Conservation (phyloP, 305 asterid species). For the Coffea humblotiana region DNA sequence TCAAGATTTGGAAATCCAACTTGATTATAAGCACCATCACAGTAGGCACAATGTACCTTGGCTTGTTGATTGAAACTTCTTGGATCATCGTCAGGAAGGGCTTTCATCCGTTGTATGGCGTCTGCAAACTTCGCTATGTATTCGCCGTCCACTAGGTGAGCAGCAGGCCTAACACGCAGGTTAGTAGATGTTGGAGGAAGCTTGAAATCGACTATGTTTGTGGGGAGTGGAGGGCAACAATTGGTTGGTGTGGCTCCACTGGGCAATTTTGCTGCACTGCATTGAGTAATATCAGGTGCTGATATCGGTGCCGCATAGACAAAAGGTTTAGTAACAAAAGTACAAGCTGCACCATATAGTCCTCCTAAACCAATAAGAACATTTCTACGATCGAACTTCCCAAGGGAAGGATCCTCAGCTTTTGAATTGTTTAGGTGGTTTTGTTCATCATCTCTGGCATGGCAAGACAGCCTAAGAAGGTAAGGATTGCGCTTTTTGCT, state of each 20-base stretch:
- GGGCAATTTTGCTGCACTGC: constrained; percentile 39
- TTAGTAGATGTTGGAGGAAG: constrained; percentile 32
- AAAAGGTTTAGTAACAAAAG: constrained; percentile 31
- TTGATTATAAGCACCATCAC: constrained; percentile 81
- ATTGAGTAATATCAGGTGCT: constrained; percentile 47
- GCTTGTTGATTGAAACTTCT: constrained; percentile 81
- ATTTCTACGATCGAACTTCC: constrained; percentile 31
- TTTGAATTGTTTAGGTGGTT: background rate
- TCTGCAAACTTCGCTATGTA: constrained; percentile 49
- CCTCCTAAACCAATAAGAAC: constrained; percentile 66
- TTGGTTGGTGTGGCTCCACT: constrained; percentile 22
- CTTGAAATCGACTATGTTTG: constrained; percentile 36
- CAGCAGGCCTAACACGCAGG: constrained; percentile 40
- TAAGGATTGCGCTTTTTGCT: constrained; percentile 21
- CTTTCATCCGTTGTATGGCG: constrained; percentile 61
- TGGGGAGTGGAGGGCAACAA: constrained; percentile 55
- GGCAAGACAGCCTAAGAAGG: constrained; percentile 29
- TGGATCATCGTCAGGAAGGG: constrained; percentile 70
- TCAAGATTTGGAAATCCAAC: constrained; percentile 63
- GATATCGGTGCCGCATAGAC: constrained; percentile 43
- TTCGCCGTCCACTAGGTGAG: constrained; percentile 51
- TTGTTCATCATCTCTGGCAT: constrained; percentile 20
- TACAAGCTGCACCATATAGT: constrained; percentile 45
- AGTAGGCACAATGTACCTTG: constrained; percentile 77
- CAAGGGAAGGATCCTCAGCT: background rate